phyloP scores from a whole-genome alignment of 1,284 basidiomycete genomes.

The Cutaneotrichosporon spelunceum region DNA sequence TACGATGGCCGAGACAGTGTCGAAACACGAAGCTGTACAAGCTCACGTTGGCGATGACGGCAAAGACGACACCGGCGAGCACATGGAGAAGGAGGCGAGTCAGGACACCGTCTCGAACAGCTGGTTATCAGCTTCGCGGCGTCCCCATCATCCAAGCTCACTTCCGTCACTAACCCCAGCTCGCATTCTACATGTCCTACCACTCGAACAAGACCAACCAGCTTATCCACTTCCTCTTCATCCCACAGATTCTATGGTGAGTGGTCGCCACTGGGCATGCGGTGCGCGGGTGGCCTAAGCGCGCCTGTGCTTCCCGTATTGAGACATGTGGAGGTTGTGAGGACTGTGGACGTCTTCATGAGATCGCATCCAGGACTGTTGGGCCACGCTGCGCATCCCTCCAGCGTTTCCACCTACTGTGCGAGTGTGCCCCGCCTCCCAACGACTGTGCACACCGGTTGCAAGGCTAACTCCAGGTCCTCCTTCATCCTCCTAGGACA shows the following conservation, averaged over 20 bases:
- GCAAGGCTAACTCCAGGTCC: slow-evolving; percentile 23
- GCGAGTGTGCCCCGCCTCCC: background rate
- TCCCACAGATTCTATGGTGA: slow-evolving; percentile 76
- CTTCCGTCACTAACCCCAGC: slow-evolving; percentile 52
- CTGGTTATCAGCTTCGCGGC: no score
- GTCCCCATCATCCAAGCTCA: background rate
- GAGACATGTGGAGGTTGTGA: background rate
- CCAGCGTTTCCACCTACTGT: no score
- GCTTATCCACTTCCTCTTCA: slow-evolving; percentile 73
- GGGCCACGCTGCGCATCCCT: background rate
- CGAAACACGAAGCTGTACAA: background rate
- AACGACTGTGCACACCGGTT: background rate
- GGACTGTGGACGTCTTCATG: background rate
- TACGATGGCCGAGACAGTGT: slow-evolving; percentile 10
- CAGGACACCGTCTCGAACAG: background rate
- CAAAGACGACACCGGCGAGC: slow-evolving; percentile 7
- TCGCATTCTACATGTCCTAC: slow-evolving; percentile 84
- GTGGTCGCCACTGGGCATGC: slow-evolving; percentile 29
- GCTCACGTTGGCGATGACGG: background rate
- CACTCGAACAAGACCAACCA: slow-evolving; percentile 76
- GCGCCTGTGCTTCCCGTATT: no score
- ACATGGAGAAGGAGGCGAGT: slow-evolving; percentile 40
- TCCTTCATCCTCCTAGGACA: slow-evolving; percentile 58
- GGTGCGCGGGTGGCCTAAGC: background rate
- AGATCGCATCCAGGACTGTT: no score